A percentile compares a stretch with the other conserved stretches of the same genome.
Evolutionary conservation across 2,329 filamentous ascomycete species (phyloP).

Genomic region (Nemania abortiva): DNA sequence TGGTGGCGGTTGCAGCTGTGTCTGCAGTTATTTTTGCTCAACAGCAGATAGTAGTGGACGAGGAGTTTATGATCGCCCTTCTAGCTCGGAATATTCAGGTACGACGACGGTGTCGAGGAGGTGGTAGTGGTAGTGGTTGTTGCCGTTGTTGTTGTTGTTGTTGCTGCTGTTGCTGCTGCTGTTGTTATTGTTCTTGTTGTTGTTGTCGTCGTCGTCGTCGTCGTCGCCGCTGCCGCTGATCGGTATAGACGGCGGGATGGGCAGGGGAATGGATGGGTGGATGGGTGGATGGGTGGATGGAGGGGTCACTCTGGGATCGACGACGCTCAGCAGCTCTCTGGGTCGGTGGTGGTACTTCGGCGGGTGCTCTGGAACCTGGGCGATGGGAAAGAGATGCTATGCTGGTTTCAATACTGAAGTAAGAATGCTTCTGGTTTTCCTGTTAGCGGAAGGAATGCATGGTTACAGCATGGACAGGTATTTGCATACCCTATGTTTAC

Average conservation of each 20-base stretch:
- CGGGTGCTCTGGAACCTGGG: background rate
- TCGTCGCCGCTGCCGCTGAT: too few relatives aligned
- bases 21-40: too few relatives aligned
- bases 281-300: too few relatives aligned
- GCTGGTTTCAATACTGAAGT: background rate
- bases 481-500: background rate
- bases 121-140: background rate
- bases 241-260: background rate
- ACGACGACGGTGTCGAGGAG: too few relatives aligned
- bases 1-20: background rate
- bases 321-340: conserved; percentile 18
- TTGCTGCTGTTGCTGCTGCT: too few relatives aligned
- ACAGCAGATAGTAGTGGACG: too few relatives aligned
- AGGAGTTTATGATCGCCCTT: too few relatives aligned
- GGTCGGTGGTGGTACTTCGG: background rate
- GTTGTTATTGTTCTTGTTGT: too few relatives aligned
- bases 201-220: too few relatives aligned
- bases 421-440: background rate
- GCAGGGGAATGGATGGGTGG: background rate
- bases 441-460: background rate
- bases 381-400: background rate
- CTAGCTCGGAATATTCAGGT: too few relatives aligned
- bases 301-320: conserved; percentile 26
- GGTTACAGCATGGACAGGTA: too few relatives aligned
- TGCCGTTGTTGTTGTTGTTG: background rate